Evolutionary conservation across 148 eudicot genomes (phyloP).

Genomic region (Rhododendron griersonianum): DNA sequence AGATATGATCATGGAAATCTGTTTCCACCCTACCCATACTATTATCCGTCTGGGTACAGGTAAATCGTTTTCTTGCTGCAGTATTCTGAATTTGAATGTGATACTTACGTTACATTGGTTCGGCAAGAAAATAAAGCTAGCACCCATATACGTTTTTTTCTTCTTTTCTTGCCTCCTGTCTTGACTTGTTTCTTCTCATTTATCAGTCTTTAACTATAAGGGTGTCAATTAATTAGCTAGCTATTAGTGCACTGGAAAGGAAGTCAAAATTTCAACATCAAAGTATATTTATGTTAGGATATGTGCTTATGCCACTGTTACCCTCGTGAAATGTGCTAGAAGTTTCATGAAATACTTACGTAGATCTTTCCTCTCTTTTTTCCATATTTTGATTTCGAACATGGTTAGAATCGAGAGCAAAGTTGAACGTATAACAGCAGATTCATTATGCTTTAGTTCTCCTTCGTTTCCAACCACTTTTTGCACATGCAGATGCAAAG

Average conservation of each 20-base stretch:
- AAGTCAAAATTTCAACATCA: not conserved
- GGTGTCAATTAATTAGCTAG: not conserved
- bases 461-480: not conserved
- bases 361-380: not conserved
- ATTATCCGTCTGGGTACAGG: conserved; percentile 67
- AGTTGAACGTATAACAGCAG: not conserved
- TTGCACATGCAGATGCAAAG: not conserved
- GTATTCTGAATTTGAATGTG: not conserved
- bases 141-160: not conserved
- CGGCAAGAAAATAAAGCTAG: not conserved
- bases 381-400: not conserved
- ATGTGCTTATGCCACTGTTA: not conserved
- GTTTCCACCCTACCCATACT: conserved; percentile 49
- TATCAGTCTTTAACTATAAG: not conserved
- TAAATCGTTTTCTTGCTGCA: conserved; percentile 9
- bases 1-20: conserved; percentile 47
- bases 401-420: not conserved
- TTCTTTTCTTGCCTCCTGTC: not conserved
- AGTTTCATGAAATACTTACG: not conserved
- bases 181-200: not conserved
- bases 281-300: not conserved
- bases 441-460: not conserved
- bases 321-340: not conserved
- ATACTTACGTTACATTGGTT: not conserved
- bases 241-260: not conserved